phyloP scores from a whole-genome alignment of 257 asterid genomes.

The Marsdenia floribunda region DNA sequence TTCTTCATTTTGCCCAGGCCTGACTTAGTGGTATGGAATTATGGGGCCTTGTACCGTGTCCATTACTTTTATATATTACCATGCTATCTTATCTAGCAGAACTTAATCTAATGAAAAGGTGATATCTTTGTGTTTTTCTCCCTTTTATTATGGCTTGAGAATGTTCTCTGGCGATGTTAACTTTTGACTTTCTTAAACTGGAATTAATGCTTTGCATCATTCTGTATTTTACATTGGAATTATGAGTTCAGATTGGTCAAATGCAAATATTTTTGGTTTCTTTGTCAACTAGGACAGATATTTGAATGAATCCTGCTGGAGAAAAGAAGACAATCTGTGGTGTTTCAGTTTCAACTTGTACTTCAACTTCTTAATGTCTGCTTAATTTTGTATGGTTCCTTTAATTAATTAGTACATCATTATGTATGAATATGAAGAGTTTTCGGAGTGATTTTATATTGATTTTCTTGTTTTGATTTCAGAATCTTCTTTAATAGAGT shows the following conservation, averaged over 20 bases:
- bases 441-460: no score
- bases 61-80: background rate
- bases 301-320: background rate
- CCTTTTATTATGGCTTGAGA: background rate
- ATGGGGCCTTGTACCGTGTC: background rate
- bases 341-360: background rate
- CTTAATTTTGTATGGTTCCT: background rate
- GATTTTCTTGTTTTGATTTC: background rate
- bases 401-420: background rate
- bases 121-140: background rate
- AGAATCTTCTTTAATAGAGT: background rate
- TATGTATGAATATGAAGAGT: background rate
- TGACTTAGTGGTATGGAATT: background rate
- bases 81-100: background rate
- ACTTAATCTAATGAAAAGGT: background rate
- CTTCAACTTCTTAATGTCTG: background rate
- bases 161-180: background rate
- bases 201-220: background rate
- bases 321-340: background rate
- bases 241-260: background rate
- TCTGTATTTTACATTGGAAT: background rate
- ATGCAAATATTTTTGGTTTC: background rate
- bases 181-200: background rate
- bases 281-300: background rate
- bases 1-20: background rate